Percentiles rank a stretch among this genome's conserved stretches.
phyloP scores from a whole-genome alignment of 371 early-diverging fungal genomes.

The Apophysomyces variabilis region DNA sequence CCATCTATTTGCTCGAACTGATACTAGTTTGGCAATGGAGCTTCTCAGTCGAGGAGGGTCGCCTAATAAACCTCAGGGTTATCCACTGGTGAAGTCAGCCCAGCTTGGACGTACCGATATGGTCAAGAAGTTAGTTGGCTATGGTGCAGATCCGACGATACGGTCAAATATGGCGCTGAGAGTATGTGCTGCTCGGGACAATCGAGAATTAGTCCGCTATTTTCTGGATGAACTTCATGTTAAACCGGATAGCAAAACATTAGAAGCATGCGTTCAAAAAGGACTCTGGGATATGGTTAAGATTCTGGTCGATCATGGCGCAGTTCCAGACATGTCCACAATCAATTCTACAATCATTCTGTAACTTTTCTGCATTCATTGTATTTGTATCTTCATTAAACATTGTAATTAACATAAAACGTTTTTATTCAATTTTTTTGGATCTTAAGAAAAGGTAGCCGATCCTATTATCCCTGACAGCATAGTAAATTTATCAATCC shows the following conservation, averaged over 20 bases:
- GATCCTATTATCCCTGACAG: not conserved
- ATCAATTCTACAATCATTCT: conserved; percentile 19
- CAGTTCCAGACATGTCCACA: conserved; percentile 54
- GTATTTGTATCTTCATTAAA: conserved; percentile 1
- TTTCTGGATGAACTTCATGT: conserved; percentile 50
- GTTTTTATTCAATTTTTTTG: not conserved
- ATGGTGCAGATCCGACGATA: conserved; percentile 50
- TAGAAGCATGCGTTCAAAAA: conserved; percentile 45
- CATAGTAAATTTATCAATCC: not conserved
- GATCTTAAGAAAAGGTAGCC: not conserved
- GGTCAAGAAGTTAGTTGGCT: conserved; percentile 44
- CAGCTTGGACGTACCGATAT: conserved; percentile 45
- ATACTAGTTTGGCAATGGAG: conserved; percentile 20
- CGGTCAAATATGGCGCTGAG: conserved; percentile 53
- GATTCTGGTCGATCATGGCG: conserved; percentile 55
- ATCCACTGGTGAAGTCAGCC: conserved; percentile 57
- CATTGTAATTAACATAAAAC: not conserved
- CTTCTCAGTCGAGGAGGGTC: conserved; percentile 49
- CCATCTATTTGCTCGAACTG: conserved; percentile 29
- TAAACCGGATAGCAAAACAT: conserved; percentile 47
- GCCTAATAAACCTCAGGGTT: conserved; percentile 52
- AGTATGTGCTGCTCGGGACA: conserved; percentile 47
- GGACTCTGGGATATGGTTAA: conserved; percentile 52
- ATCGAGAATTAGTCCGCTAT: conserved; percentile 45
- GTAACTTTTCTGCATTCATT: conserved; percentile 7